Base-by-base conservation (phyloP, 2,329 filamentous ascomycete species). In the Penicillium sp. region DNA sequence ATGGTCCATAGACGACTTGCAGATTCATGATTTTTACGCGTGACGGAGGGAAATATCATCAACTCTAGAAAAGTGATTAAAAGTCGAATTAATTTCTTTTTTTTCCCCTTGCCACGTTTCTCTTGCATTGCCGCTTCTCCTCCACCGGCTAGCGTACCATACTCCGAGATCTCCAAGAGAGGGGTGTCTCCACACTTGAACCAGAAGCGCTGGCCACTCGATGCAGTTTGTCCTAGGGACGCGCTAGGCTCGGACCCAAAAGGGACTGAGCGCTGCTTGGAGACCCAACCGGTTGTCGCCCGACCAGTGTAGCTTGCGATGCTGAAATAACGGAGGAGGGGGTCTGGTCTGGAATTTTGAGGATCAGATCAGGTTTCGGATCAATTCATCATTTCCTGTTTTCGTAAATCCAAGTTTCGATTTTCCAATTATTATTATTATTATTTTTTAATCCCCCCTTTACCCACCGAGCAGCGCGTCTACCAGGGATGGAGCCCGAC, bases 401-500 rank as follows among this genome's bases (percentile, higher is more conserved):
- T n/a, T n/a, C n/a, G n/a, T n/a, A n/a, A n/a, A n/a, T n/a, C n/a
- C n/a, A n/a, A n/a, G 11, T 28, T 37, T 35, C 8, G 26, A 35
- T 17, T 37, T 28, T 41, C 20, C 25, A 28, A 10, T 31, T 32
- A 32, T 14, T 37, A 3, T 33, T 9, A 18, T 30, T 20, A 6
- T 12, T 31, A 25, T 41, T 27, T 18, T 27, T 28, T n/a, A n/a
- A n/a, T n/a, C n/a, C n/a, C n/a, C n/a, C n/a, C 30, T 14, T 48
- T 44, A 52, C 31, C 51, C 51, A 50, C 51, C 49, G 48, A 44
- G 50, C 43, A 52, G 49, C 51, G 51, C 51, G 51, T 50, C 50
- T 52, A 54, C 48, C 50, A 50, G 22, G 47, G 47, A 50, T 54
- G 51, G 43, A 45, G 44, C 45, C 44, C 33, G 44, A 51, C 48